A percentile compares a stretch with the other conserved stretches of the same genome.
These are phyloP conservation scores for Firmiana major DNA, from an alignment of 345 rosid genomes.

Conservation along the genomic window DNA sequence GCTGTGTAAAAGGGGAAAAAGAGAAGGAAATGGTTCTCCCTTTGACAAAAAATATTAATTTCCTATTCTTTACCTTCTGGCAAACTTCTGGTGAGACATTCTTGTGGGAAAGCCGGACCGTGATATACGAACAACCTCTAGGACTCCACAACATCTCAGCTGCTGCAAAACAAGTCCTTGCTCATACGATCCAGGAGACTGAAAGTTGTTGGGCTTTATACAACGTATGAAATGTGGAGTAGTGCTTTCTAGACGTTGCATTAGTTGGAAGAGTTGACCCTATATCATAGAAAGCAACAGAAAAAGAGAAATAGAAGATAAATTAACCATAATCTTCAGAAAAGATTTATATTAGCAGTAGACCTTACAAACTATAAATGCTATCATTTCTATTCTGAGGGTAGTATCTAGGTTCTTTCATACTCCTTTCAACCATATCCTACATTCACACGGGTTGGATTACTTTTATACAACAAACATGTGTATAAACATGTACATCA, in stretches of 20 bases:
- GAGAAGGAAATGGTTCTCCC: background rate
- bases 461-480: background rate
- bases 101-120: conserved; percentile 98
- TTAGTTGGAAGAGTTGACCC: conserved; percentile 94
- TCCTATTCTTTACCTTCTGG: conserved; percentile 57
- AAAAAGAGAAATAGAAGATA: conserved; percentile 15
- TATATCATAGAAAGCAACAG: conserved; percentile 25
- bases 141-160: conserved; percentile 95
- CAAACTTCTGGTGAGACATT: conserved; percentile 93
- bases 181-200: conserved; percentile 82
- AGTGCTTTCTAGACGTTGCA: conserved; percentile 92
- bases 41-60: background rate
- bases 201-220: conserved; percentile 90
- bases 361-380: background rate
- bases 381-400: background rate
- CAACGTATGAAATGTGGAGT: conserved; percentile 98
- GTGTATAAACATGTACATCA: no score
- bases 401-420: background rate
- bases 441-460: background rate
- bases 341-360: background rate
- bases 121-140: conserved; percentile 96
- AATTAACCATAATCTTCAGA: background rate
- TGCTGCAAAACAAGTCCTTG: conserved; percentile 95
- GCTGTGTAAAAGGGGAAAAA: background rate
- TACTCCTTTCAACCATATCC: background rate